phyloP scores from a whole-genome alignment of 2,329 filamentous ascomycete species.

The Diplodia mutila region DNA sequence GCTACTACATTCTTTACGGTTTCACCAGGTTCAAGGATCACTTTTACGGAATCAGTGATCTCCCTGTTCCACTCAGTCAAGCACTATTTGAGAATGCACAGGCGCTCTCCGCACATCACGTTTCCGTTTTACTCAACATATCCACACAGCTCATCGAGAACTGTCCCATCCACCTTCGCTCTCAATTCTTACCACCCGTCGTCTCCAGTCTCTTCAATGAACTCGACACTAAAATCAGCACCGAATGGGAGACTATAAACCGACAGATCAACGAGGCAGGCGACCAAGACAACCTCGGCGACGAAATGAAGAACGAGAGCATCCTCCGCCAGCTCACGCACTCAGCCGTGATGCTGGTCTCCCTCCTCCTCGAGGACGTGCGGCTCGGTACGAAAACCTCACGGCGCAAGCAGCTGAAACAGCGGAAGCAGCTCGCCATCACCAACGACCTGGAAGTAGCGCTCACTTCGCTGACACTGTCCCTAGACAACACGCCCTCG shows the following conservation, averaged over 20 bases:
- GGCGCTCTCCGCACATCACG: slow-evolving; percentile 85
- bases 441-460: background rate
- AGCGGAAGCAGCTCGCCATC: slow-evolving; percentile 29
- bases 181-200: slow-evolving; percentile 82
- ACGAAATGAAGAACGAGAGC: slow-evolving; percentile 98
- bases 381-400: slow-evolving; percentile 55
- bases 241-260: slow-evolving; percentile 80
- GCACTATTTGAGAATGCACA: slow-evolving; percentile 83
- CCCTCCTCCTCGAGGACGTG: slow-evolving; percentile 80
- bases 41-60: slow-evolving; percentile 87
- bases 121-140: slow-evolving; percentile 89
- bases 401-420: background rate
- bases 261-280: slow-evolving; percentile 62
- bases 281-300: slow-evolving; percentile 75
- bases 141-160: slow-evolving; percentile 88
- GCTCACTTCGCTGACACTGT: background rate
- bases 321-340: slow-evolving; percentile 92
- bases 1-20: slow-evolving; percentile 92
- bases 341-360: slow-evolving; percentile 88
- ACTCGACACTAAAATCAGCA: slow-evolving; percentile 82
- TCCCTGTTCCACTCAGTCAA: slow-evolving; percentile 80
- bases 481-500: background rate
- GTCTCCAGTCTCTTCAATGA: slow-evolving; percentile 80
- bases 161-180: slow-evolving; percentile 77
- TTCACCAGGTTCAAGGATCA: slow-evolving; percentile 84